These are phyloP conservation scores for Beauveria pseudobassiana DNA, from an alignment of 2,329 filamentous ascomycete genomes.

Conservation along the genomic window DNA sequence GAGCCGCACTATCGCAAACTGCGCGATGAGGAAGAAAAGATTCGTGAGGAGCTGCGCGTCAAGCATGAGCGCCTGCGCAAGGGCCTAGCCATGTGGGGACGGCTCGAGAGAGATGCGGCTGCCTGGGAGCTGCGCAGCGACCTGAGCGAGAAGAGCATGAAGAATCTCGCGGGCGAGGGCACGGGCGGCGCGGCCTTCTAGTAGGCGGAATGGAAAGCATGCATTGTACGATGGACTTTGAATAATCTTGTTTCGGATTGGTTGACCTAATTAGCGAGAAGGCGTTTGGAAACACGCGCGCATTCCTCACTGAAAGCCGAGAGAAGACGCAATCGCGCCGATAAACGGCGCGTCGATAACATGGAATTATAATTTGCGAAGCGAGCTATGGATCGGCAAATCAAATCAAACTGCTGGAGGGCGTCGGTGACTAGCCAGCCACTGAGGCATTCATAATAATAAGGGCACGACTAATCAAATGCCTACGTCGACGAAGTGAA, in stretches of 20 bases:
- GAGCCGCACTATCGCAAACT: slow-evolving; percentile 47
- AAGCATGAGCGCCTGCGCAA: slow-evolving; percentile 49
- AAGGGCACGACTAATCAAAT: no score
- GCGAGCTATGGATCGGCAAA: no score
- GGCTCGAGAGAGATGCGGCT: slow-evolving; percentile 45
- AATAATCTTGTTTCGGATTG: neutral
- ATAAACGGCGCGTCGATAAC: no score
- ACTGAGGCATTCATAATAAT: no score
- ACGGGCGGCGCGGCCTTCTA: slow-evolving; percentile 49
- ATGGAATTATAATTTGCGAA: no score
- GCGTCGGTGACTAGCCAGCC: no score
- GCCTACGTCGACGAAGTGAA: no score
- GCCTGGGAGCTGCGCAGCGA: slow-evolving; percentile 49
- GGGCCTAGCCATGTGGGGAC: slow-evolving; percentile 46
- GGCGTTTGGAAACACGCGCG: neutral
- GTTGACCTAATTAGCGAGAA: neutral
- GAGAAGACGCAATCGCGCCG: no score
- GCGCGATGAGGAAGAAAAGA: slow-evolving; percentile 50
- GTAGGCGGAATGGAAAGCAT: neutral
- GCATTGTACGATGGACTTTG: neutral
- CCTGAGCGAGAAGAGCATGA: slow-evolving; percentile 48
- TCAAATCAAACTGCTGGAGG: no score
- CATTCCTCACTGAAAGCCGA: no score
- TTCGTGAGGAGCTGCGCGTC: slow-evolving; percentile 43
- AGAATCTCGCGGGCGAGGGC: slow-evolving; percentile 49